Evolutionary conservation across 352 stramenopile species (phyloP).

Genomic region (Thalassiosira livingstoniorum): DNA sequence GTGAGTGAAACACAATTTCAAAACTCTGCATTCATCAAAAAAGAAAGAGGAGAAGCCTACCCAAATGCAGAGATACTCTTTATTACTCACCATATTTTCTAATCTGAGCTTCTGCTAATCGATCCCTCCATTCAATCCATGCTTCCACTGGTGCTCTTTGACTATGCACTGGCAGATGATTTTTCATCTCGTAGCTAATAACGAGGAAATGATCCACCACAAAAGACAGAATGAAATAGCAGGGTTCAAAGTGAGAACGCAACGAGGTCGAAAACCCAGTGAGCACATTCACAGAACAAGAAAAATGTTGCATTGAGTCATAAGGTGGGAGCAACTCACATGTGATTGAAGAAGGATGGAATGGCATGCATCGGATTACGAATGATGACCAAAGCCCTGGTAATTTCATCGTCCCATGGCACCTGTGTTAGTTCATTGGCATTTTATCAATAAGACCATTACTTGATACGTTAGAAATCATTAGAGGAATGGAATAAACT

Average conservation of each 20-base stretch:
- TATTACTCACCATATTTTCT: conserved; percentile 8
- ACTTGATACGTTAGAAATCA: no score
- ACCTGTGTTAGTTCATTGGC: no score
- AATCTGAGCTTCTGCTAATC: conserved; percentile 48
- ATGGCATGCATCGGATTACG: conserved; percentile 65
- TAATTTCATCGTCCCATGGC: conserved; percentile 58
- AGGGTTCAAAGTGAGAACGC: no score
- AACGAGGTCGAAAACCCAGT: no score
- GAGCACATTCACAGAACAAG: no score
- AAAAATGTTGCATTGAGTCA: no score
- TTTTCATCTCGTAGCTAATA: conserved; percentile 56
- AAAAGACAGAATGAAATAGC: no score
- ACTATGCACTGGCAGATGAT: conserved; percentile 58
- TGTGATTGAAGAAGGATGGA: conserved; percentile 65
- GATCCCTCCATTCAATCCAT: conserved; percentile 65
- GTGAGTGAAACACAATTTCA: no score
- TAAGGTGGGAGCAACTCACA: conserved; percentile 26
- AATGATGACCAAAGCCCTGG: conserved; percentile 63
- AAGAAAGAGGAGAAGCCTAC: background rate
- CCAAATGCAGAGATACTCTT: background rate
- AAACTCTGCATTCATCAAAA: no score
- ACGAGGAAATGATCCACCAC: background rate
- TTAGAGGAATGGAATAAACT: no score
- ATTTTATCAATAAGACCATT: no score
- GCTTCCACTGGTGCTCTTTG: conserved; percentile 49